Evolutionary conservation across 225 moss, liverwort and hornwort species (phyloP).

Genomic region (Climacium dendroides): DNA sequence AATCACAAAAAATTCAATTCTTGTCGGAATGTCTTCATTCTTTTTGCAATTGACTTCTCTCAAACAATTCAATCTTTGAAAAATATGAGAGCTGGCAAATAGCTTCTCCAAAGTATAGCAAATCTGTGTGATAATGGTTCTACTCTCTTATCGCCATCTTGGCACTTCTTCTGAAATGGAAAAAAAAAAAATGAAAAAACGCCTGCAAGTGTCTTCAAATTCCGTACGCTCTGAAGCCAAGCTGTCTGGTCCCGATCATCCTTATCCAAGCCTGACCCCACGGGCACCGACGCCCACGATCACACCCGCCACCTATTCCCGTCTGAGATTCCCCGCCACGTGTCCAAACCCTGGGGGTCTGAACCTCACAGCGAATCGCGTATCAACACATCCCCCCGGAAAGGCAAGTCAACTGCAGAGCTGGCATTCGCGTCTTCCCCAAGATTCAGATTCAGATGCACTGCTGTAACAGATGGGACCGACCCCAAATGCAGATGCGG

Average conservation of each 20-base stretch:
- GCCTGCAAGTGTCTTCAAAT: neutral
- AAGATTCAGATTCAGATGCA: neutral
- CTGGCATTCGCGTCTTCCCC: neutral
- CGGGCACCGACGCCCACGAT: neutral
- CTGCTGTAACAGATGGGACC: neutral
- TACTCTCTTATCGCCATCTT: neutral
- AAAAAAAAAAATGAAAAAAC: neutral
- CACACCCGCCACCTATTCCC: neutral
- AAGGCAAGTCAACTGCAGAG: neutral
- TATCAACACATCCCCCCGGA: neutral
- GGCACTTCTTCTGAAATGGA: neutral
- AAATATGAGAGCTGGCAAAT: too few species aligned
- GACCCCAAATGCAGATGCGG: neutral
- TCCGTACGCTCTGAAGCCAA: neutral
- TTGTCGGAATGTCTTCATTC: too few species aligned
- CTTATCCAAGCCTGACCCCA: neutral
- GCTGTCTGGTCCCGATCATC: neutral
- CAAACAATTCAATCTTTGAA: too few species aligned
- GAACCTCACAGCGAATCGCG: neutral
- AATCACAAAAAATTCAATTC: too few species aligned
- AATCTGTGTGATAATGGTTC: too few species aligned
- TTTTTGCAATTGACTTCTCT: too few species aligned
- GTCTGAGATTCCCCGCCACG: neutral
- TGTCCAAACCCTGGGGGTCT: neutral
- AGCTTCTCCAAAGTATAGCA: too few species aligned